Percentiles rank a stretch among this genome's conserved stretches.
phyloP scores from a whole-genome alignment of 805 yeast species.

The Ogataea allantospora region DNA sequence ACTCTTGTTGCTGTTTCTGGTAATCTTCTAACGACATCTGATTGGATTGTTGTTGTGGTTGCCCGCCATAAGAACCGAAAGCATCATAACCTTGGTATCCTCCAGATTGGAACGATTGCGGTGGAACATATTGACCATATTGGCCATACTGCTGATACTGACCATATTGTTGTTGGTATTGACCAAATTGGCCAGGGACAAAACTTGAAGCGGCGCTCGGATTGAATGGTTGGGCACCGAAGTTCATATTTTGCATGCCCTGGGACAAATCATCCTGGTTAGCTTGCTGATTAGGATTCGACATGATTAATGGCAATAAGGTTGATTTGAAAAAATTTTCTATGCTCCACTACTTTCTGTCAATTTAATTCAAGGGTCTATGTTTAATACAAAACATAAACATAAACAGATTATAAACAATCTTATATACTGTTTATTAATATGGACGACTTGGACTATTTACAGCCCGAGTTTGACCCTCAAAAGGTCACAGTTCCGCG shows the following conservation, averaged over 20 bases:
- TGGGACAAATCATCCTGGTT: constrained; percentile 44
- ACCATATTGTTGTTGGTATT: constrained; percentile 23
- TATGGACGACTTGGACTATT: constrained; percentile 39
- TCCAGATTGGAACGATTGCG: constrained; percentile 19
- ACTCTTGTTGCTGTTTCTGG: constrained; percentile 60
- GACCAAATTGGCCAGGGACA: constrained; percentile 42
- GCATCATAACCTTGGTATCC: constrained; percentile 28
- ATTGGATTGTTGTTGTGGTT: constrained; percentile 20
- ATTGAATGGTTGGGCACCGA: constrained; percentile 42
- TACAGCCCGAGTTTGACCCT: constrained; percentile 60
- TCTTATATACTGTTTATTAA: neutral
- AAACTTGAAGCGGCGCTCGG: constrained; percentile 50
- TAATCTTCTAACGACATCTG: constrained; percentile 82
- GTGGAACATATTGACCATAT: constrained; percentile 30
- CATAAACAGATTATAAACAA: too few relatives aligned
- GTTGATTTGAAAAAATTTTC: constrained; percentile 9
- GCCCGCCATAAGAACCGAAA: constrained; percentile 19
- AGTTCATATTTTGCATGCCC: constrained; percentile 42
- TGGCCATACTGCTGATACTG: constrained; percentile 16
- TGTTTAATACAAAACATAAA: constrained; percentile 13
- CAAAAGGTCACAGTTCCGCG: constrained; percentile 62
- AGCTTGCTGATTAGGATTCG: constrained; percentile 35
- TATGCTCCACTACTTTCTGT: constrained; percentile 9
- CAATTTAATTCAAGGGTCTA: constrained; percentile 7
- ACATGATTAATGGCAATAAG: constrained; percentile 19